Base-by-base conservation (phyloP, 1,139 yeast genomes). In the Debaryomyces fabryi region DNA sequence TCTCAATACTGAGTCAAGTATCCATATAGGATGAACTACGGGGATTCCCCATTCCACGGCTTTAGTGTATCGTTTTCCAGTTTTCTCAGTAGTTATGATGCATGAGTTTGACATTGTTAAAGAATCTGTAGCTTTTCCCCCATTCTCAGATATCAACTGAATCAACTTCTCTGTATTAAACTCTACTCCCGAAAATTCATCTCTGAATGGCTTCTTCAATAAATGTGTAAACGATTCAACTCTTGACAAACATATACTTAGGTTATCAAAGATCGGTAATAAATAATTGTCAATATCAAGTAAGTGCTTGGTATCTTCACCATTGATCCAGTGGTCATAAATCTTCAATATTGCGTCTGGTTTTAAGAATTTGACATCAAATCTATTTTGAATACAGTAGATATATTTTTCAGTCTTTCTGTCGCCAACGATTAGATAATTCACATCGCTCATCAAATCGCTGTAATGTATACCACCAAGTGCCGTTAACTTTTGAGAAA, bases 11-110 rank as follows among this genome's bases (percentile, higher is more conserved):
- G 88, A 81, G 61, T 88, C 89, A 18, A 77, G 58, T 3, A 91
- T 65, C 95, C 96, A 91, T 45, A 80, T 67, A 0, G 95, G 93
- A 60, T 87, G 91, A 3, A 89, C 81, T 1, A 84, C 78, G 0
- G 88, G 86, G 3, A 84, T 79, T 5, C 72, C 73, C 92, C 93
- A 86, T 58, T 82, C 83, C 6, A 73, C 49, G 0, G 93, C 91
- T 62, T 80, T 84, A 25, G 69, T 71, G 58, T 76, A 86, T 52
- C 95, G 72, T 50, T 78, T 79, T 0, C 96, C 96, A 16, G 67
- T 58, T 25, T 68, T 66, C 42, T 76, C 82, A 16, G 82, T 74
- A 4, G 83, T 76, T 1, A 85, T 72, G 2, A 89, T 71, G 54
- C 83, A 77, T 4, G 81, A 66, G 40, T 76, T 79, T 6, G 74